These are phyloP conservation scores for Heritiera littoralis DNA, from an alignment of 345 rosid species.

Conservation along the genomic window DNA sequence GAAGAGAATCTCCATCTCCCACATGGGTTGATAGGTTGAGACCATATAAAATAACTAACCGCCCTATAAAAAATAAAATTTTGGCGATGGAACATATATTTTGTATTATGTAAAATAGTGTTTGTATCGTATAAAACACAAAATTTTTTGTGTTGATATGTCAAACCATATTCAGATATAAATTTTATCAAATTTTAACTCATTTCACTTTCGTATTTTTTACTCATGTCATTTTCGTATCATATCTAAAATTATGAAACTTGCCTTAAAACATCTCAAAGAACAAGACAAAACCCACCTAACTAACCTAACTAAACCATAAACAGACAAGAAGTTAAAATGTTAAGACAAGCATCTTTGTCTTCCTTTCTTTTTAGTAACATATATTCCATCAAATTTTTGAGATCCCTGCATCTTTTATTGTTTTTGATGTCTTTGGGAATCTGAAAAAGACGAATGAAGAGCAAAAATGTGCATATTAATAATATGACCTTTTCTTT, in stretches of 20 bases:
- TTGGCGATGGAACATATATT: too few species aligned
- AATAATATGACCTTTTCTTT: background rate
- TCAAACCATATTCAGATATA: too few species aligned
- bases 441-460: background rate
- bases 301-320: constrained; percentile 20
- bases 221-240: too few species aligned
- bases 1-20: background rate
- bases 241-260: too few species aligned
- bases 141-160: too few species aligned
- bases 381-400: too few species aligned
- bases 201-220: too few species aligned
- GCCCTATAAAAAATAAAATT: background rate
- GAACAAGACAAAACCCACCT: background rate
- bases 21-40: background rate
- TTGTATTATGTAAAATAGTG: too few species aligned
- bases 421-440: background rate
- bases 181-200: too few species aligned
- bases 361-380: background rate
- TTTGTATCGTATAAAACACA: too few species aligned
- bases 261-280: background rate
- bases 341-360: background rate
- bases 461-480: background rate
- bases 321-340: background rate
- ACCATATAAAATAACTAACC: background rate
- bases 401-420: too few species aligned